Conservation (phyloP, 495 filamentous ascomycete genomes). For the Pseudomonodictys pantanalensis region DNA sequence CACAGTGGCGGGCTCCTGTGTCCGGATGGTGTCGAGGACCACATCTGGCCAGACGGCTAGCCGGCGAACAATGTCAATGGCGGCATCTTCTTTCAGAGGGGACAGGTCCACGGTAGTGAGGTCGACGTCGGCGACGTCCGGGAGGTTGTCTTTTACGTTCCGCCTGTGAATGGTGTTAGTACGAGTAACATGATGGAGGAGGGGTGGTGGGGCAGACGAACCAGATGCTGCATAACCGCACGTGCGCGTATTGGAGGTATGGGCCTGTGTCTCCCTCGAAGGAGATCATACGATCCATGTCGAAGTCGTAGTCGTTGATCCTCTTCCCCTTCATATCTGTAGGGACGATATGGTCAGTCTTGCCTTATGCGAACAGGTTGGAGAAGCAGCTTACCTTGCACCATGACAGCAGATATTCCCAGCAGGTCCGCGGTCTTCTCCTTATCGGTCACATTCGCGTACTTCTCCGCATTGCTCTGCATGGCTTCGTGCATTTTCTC, state of each 20-base stretch:
- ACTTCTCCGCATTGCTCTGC: conserved; percentile 62
- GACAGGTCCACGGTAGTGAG: conserved; percentile 51
- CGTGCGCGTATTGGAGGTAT: conserved; percentile 67
- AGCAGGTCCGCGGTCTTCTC: conserved; percentile 52
- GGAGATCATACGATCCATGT: conserved; percentile 64
- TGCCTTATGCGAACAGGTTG: too few relatives aligned
- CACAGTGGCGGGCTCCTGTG: conserved; percentile 61
- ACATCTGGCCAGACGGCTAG: conserved; percentile 64
- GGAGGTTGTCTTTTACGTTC: conserved; percentile 1
- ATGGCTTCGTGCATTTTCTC: conserved; percentile 74
- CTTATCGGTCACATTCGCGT: conserved; percentile 62
- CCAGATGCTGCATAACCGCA: conserved; percentile 61
- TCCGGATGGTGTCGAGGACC: conserved; percentile 59
- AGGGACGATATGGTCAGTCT: not conserved
- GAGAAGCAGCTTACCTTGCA: too few relatives aligned
- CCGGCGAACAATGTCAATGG: conserved; percentile 57
- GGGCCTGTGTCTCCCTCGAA: conserved; percentile 72
- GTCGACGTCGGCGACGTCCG: conserved; percentile 58
- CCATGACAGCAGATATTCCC: conserved; percentile 68
- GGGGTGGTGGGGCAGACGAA: too few relatives aligned
- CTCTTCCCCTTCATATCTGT: conserved; percentile 45
- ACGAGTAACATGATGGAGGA: too few relatives aligned
- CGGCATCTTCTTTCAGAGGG: conserved; percentile 56
- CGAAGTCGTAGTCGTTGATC: conserved; percentile 66
- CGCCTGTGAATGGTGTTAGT: too few relatives aligned